phyloP scores from a whole-genome alignment of 257 asterid species.

The Solanum peruvianum region DNA sequence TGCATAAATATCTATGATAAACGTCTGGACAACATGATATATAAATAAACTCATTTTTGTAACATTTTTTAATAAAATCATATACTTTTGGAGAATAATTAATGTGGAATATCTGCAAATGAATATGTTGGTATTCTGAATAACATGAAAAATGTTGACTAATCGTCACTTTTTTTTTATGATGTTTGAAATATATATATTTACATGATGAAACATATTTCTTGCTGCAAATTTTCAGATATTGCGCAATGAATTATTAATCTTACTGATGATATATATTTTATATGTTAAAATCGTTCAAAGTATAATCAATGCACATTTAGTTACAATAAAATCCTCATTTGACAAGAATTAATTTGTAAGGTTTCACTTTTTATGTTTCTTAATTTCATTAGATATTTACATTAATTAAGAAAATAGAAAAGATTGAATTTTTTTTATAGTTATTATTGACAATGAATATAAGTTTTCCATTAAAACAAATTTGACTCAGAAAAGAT shows the following conservation, averaged over 20 bases:
- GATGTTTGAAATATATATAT: neutral
- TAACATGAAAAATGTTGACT: neutral
- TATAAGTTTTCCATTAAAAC: neutral
- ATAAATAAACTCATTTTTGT: neutral
- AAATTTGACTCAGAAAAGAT: too few relatives aligned
- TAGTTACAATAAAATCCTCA: neutral
- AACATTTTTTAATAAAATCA: neutral
- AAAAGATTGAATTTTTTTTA: neutral
- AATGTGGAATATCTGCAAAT: neutral
- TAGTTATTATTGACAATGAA: neutral
- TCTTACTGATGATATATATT: too few relatives aligned
- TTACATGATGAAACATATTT: neutral
- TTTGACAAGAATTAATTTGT: neutral
- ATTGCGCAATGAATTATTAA: neutral
- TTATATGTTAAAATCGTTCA: too few relatives aligned
- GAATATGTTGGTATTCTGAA: neutral
- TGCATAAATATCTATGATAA: neutral
- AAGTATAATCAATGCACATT: neutral
- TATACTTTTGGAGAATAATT: neutral
- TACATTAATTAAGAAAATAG: neutral
- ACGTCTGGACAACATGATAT: neutral
- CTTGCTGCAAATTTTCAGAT: neutral
- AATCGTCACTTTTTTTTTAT: neutral
- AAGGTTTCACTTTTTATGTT: neutral
- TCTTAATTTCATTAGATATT: neutral